Conservation (phyloP, 805 yeast species). For the Nematodospora valgi region DNA sequence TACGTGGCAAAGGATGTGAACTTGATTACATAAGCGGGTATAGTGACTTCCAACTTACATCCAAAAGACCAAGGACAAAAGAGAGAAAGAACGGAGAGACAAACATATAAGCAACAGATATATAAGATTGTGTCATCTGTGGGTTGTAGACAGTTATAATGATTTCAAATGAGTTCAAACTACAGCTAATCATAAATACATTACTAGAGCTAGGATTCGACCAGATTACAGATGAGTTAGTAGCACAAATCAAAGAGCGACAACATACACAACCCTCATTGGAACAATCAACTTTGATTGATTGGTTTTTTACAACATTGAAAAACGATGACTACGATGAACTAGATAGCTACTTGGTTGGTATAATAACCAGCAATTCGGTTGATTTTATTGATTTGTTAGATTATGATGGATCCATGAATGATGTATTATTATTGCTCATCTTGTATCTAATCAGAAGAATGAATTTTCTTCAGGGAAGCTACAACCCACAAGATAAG, state of each 20-base stretch:
- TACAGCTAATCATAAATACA: constrained; percentile 28
- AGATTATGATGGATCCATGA: constrained; percentile 3
- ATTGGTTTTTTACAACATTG: constrained; percentile 17
- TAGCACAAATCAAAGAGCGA: constrained; percentile 1
- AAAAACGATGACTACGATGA: constrained; percentile 13
- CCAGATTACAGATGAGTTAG: constrained; percentile 20
- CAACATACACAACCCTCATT: constrained; percentile 7
- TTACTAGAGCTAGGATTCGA: constrained; percentile 29
- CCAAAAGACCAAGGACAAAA: too few species aligned
- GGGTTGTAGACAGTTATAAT: too few species aligned
- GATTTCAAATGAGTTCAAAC: constrained; percentile 23
- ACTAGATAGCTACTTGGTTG: constrained; percentile 13
- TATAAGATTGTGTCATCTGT: too few species aligned
- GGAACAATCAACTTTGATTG: constrained; percentile 7
- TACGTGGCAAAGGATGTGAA: too few species aligned
- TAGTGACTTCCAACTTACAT: too few species aligned
- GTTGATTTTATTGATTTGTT: constrained; percentile 4
- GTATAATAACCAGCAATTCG: constrained; percentile 1
- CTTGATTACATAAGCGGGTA: too few species aligned
- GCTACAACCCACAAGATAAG: constrained; percentile 7
- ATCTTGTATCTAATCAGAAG: constrained; percentile 25
- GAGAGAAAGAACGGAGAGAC: too few species aligned
- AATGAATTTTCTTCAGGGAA: constrained; percentile 19
- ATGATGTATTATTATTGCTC: constrained; percentile 7
- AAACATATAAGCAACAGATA: not conserved